Evolutionary conservation across 352 stramenopile species (phyloP).

Genomic region (Globisporangium carolinianum): DNA sequence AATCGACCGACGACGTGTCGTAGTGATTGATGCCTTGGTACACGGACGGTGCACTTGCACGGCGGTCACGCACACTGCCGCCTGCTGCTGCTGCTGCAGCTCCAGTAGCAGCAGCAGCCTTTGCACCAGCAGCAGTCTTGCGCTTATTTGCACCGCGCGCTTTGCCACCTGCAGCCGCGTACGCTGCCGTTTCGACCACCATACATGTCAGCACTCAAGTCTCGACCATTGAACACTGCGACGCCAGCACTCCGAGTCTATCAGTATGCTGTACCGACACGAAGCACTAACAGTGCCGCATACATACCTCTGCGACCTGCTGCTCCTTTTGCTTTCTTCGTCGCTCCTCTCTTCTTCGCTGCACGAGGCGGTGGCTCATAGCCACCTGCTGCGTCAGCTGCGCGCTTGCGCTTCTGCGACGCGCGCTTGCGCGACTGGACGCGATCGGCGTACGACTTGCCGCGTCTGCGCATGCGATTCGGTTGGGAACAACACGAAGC

Average conservation of each 20-base stretch:
- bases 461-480: slow-evolving; percentile 11
- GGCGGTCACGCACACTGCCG: slow-evolving; percentile 1
- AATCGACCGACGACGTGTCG: slow-evolving; percentile 27
- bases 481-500: background rate
- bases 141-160: slow-evolving; percentile 8
- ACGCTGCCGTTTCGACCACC: background rate
- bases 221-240: background rate
- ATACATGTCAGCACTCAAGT: too few relatives aligned
- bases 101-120: background rate
- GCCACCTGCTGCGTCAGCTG: slow-evolving; percentile 10
- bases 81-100: background rate
- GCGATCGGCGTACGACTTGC: slow-evolving; percentile 52
- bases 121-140: background rate
- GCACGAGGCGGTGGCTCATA: background rate
- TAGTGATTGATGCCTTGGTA: slow-evolving; percentile 55
- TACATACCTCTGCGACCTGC: slow-evolving; percentile 7
- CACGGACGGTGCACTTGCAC: slow-evolving; percentile 9
- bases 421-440: slow-evolving; percentile 44
- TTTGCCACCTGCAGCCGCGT: slow-evolving; percentile 1
- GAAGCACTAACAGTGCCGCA: background rate
- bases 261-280: too few relatives aligned
- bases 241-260: too few relatives aligned
- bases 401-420: slow-evolving; percentile 10
- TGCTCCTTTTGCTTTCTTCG: slow-evolving; percentile 1
- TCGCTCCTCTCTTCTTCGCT: slow-evolving; percentile 13